Evolutionary conservation across 768 basidiomycete species (phyloP).

Genomic region (Lentinula sp.): DNA sequence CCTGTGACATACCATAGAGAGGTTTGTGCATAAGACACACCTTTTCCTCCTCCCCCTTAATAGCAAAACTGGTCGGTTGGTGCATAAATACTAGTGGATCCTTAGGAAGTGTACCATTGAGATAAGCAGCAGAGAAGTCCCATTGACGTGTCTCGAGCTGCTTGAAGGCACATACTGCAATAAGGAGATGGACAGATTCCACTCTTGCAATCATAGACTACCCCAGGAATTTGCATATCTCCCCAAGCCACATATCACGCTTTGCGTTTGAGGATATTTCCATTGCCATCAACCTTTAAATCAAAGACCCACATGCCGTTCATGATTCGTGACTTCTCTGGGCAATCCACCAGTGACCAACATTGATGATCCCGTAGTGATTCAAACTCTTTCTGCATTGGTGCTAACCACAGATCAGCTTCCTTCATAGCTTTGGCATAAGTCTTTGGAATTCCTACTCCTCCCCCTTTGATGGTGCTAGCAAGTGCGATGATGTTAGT

Average conservation of each 20-base stretch:
- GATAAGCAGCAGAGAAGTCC: too few species aligned
- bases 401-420: not conserved
- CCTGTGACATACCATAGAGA: too few species aligned
- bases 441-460: not conserved
- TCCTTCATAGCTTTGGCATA: not conserved
- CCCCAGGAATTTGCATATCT: conserved; percentile 21
- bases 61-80: too few species aligned
- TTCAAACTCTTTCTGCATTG: not conserved
- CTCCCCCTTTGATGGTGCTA: not conserved
- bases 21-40: too few species aligned
- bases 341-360: not conserved
- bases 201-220: too few species aligned
- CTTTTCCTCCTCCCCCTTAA: too few species aligned
- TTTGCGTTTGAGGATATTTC: conserved; percentile 19
- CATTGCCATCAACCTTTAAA: conserved; percentile 19
- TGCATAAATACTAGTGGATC: too few species aligned
- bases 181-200: too few species aligned
- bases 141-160: too few species aligned
- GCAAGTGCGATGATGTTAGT: not conserved
- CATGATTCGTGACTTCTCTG: not conserved
- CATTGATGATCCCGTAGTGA: not conserved
- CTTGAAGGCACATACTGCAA: too few species aligned
- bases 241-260: conserved; percentile 18
- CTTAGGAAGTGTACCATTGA: too few species aligned
- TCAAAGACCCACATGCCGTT: not conserved